Evolutionary conservation across 306 rosid species (phyloP).

Genomic region (Benincasa hispida): DNA sequence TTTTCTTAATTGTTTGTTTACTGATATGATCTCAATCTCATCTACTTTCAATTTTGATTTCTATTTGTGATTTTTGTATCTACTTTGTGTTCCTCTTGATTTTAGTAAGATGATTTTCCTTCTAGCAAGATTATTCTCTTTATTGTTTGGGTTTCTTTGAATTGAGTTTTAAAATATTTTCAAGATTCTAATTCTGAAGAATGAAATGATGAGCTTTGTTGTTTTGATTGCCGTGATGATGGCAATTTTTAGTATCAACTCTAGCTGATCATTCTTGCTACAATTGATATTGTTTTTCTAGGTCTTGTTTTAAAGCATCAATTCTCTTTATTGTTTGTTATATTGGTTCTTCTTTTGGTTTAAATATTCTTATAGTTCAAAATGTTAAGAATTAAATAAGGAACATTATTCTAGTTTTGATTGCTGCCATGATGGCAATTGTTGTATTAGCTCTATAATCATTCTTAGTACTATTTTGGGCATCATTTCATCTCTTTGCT

Average conservation of each 20-base stretch:
- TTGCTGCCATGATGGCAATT: neutral
- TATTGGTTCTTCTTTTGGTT: too few relatives aligned
- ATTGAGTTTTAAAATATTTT: neutral
- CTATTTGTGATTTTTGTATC: too few relatives aligned
- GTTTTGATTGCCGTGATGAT: neutral
- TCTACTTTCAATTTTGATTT: neutral
- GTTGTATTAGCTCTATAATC: constrained; percentile 1
- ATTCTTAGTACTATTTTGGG: neutral
- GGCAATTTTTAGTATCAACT: neutral
- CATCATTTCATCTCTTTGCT: too few relatives aligned
- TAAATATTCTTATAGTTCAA: too few relatives aligned
- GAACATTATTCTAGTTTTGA: neutral
- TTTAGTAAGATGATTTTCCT: too few relatives aligned
- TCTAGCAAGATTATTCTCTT: too few relatives aligned
- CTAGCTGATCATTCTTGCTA: neutral
- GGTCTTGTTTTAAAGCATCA: too few relatives aligned
- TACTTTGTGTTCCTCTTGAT: too few relatives aligned
- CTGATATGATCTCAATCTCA: neutral
- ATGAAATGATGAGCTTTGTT: neutral
- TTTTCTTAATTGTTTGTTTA: neutral
- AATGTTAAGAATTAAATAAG: neutral
- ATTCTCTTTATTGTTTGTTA: neutral
- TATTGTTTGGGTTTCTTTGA: too few relatives aligned
- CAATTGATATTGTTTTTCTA: neutral
- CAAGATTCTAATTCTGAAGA: neutral